Percentiles rank a stretch among this genome's conserved stretches.
phyloP scores from a whole-genome alignment of 768 basidiomycete genomes.

The Fomitopsis pulvina region DNA sequence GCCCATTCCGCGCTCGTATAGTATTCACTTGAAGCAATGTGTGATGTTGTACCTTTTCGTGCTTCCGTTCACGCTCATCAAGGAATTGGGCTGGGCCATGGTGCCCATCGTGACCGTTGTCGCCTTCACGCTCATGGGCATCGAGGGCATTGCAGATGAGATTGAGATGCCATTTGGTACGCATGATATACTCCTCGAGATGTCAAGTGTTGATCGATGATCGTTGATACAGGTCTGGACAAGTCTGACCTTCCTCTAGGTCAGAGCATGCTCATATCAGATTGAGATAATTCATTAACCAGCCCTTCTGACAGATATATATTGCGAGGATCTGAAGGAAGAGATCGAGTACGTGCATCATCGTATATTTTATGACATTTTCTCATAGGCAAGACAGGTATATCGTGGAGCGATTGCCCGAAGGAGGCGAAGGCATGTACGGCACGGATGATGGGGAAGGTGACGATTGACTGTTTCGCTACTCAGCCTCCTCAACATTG shows the following conservation, averaged over 20 bases:
- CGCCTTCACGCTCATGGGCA: slow-evolving; percentile 89
- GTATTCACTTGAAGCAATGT: slow-evolving; percentile 92
- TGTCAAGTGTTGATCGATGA: background rate
- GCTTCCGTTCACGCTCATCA: slow-evolving; percentile 80
- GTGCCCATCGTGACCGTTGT: slow-evolving; percentile 83
- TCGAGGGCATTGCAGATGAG: slow-evolving; percentile 93
- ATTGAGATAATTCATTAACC: background rate
- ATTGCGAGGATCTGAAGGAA: slow-evolving; percentile 81
- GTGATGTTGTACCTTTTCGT: slow-evolving; percentile 91
- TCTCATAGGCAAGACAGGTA: slow-evolving; percentile 43
- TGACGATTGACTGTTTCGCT: slow-evolving; percentile 49
- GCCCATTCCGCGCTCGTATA: slow-evolving; percentile 74
- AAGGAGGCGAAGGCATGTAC: slow-evolving; percentile 64
- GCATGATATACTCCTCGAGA: slow-evolving; percentile 10
- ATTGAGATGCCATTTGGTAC: slow-evolving; percentile 93
- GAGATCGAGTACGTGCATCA: slow-evolving; percentile 71
- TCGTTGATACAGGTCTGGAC: slow-evolving; percentile 28
- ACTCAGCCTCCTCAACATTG: background rate
- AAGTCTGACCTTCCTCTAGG: slow-evolving; percentile 70
- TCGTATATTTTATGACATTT: slow-evolving; percentile 6
- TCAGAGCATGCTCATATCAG: slow-evolving; percentile 25
- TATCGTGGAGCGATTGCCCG: slow-evolving; percentile 62
- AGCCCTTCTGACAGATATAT: slow-evolving; percentile 48
- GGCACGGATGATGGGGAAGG: slow-evolving; percentile 81
- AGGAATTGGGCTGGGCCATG: slow-evolving; percentile 77